Conservation (phyloP, 108 stramenopile genomes). For the Parmales sp. region DNA sequence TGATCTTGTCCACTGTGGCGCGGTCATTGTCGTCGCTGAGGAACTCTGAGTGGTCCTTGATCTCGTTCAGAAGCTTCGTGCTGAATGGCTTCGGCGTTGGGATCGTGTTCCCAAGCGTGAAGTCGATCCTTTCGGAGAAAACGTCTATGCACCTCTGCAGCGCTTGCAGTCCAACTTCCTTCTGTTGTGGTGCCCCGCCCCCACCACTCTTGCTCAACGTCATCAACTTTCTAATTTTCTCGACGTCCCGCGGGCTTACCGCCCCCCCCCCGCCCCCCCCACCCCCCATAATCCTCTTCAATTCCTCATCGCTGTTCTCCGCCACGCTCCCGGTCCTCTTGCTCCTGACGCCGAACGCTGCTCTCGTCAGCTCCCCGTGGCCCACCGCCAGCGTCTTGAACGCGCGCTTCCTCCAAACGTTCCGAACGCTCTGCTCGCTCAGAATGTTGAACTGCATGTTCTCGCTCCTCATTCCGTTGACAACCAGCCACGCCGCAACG, state of each 20-base stretch:
- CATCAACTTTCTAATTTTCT: slow-evolving; percentile 1
- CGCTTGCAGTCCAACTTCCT: slow-evolving; percentile 42
- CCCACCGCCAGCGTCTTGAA: slow-evolving; percentile 56
- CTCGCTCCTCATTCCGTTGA: slow-evolving; percentile 96
- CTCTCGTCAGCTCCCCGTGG: slow-evolving; percentile 69
- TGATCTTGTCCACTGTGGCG: slow-evolving; percentile 81
- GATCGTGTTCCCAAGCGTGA: slow-evolving; percentile 87
- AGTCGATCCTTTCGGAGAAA: slow-evolving; percentile 88
- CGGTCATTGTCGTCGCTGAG: slow-evolving; percentile 72
- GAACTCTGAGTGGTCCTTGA: slow-evolving; percentile 63
- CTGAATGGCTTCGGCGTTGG: slow-evolving; percentile 74
- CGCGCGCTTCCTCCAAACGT: slow-evolving; percentile 86
- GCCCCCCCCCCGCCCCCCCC: background rate
- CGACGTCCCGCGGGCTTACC: background rate
- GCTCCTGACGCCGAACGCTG: slow-evolving; percentile 63
- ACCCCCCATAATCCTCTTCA: background rate
- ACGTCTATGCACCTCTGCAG: slow-evolving; percentile 80
- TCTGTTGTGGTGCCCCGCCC: slow-evolving; percentile 22
- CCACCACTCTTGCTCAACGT: background rate
- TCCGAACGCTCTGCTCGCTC: slow-evolving; percentile 85
- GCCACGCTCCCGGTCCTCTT: background rate
- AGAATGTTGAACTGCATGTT: slow-evolving; percentile 93
- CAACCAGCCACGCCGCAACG: slow-evolving; percentile 91
- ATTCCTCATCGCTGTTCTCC: background rate
- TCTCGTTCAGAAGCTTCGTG: slow-evolving; percentile 64